These are phyloP conservation scores for Chlamydomonas sp. DNA, from an alignment of 139 green algal species.

Conservation along the genomic window DNA sequence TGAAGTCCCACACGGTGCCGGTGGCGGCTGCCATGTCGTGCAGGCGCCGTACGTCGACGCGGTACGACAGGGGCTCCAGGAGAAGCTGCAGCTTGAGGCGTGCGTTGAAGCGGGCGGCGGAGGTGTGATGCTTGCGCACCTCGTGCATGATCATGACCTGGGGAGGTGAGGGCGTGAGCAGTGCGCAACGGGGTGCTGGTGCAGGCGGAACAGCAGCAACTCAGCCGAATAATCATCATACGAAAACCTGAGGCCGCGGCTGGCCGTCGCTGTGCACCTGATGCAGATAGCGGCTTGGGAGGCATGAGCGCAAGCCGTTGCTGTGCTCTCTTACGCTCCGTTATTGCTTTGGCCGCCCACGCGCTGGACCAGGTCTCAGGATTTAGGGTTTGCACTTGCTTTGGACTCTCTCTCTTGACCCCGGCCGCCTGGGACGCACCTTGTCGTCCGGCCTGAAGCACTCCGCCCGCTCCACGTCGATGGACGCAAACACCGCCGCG, in stretches of 20 bases:
- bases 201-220: background rate
- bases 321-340: too few relatives aligned
- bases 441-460: background rate
- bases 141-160: background rate
- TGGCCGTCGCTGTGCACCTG: too few relatives aligned
- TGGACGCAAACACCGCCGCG: background rate
- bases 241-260: too few relatives aligned
- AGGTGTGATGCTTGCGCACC: background rate
- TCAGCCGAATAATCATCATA: background rate
- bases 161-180: too few relatives aligned
- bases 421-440: background rate
- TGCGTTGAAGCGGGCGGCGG: background rate
- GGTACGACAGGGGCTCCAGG: conserved; percentile 9
- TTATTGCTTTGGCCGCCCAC: too few relatives aligned
- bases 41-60: background rate
- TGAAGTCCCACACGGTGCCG: background rate
- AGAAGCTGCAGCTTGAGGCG: conserved; percentile 8
- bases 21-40: background rate
- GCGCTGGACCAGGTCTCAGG: background rate
- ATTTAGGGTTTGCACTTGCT: background rate
- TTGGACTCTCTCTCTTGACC: background rate
- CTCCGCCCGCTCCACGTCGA: background rate
- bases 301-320: too few relatives aligned
- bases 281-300: too few relatives aligned
- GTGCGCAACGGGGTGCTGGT: background rate